Base-by-base conservation (phyloP, 768 basidiomycete genomes). In the Boletus tomentosulus region DNA sequence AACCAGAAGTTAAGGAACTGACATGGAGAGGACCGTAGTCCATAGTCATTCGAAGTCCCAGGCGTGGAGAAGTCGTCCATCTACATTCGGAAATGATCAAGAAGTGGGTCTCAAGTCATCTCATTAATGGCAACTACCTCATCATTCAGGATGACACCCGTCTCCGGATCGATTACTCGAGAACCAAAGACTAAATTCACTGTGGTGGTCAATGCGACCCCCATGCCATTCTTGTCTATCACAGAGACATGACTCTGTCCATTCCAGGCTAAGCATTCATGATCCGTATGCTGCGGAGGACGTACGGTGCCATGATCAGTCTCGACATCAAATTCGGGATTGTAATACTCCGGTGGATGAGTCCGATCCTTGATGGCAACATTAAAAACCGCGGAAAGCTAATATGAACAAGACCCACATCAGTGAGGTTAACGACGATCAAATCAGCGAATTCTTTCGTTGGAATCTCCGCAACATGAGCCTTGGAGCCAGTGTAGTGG, bases 1-100 rank as follows among this genome's bases (percentile, higher is more conserved):
- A 22, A 46, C 33, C 25, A 30, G 8, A 38, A 16, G 19, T 43
- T 19, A 13, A 16, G 3, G 4, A 28, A 67, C 80, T 53, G 67
- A 88, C 89, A 92, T 6, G 89, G 89, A 15, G 88, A 91, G 16
- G 92, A 87, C 72, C 74, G 83, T 45, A 95, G 71, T 0, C 89
- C 93, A 63, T 92, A 96, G 2, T 76, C 82, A 61, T 97, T 96
- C 6, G 91, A 81, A n/a, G 71, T 69, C 3, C 89, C 92, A 1
- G 94, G 95, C 1, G 76, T 85, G 11, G 92, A 89, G 68, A 98
- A 98, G 69, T 98, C 96, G 57, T 93, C 91, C 89, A 92, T 90
- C 81, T 85, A 50, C 27, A 19, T 28, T 25, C 42, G 4, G 8
- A 6, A 13, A 54, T 12, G 8, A n/a, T 55, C 53, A 30, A 50